Evolutionary conservation across 352 stramenopile genomes (phyloP), one percentile per base, ranked within the genome.

Genomic region (Globisporangium megalacanthum): DNA sequence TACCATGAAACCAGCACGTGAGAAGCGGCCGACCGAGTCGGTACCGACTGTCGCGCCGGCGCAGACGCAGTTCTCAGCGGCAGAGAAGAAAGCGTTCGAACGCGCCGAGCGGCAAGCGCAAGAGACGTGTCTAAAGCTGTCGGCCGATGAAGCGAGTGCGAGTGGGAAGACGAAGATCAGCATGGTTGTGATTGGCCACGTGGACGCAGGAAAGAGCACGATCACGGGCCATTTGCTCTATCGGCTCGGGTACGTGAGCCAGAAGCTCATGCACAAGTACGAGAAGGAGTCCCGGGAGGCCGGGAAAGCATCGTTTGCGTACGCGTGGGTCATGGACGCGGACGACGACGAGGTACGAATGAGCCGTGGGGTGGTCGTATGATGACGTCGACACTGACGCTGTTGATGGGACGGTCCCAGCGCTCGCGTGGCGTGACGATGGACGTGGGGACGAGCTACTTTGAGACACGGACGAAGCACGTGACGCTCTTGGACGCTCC

Each of bases 171-270:
- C 68, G 19, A 86, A 84, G 74, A 85, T 98, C 57, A 97, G 86
- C 53, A 92, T 99, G 80, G 94, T 99, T 35, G 90, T 99, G 29
- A 86, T 98, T 39, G 97, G 97, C 15, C 97, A 99, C 62, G 97
- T 99, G 14, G 97, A 99, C 73, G 91, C 94, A 3, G 97, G 97
- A 35, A 99, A 99, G 80, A 98, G 89, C 47, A 99, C 97, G 1
- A 87, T 99, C 60, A 99, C 96, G 48, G 97, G 97, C 1, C 96
- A 98, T 57, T 74, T 99, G 65, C 77, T 99, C 15, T 92, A 96
- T 62, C 79, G 94, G 36, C 68, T 97, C 0, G 85, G 89, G 46
- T 92, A 96, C 69, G 85, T 97, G 61, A 92, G 72, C 69, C 75
- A 92, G 64, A 72, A 78, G 36, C 68, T 89, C 31, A 89, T 97